phyloP scores from a whole-genome alignment of 2,329 filamentous ascomycete species.

The Coccinonectria pachysandricola region DNA sequence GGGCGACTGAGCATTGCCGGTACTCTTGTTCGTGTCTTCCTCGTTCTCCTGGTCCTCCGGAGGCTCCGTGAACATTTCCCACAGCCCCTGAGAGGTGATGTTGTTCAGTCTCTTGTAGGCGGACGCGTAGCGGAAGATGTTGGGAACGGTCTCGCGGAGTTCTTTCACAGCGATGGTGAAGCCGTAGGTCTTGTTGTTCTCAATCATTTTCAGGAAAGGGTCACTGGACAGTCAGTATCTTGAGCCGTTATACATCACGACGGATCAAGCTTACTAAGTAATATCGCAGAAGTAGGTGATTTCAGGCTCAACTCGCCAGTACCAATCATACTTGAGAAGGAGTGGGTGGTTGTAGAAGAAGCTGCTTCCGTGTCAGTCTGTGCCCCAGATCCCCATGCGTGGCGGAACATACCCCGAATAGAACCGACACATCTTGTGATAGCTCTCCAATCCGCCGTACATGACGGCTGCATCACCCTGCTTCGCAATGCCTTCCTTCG shows the following conservation, averaged over 20 bases:
- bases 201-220: constrained; percentile 90
- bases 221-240: no score
- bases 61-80: constrained; percentile 97
- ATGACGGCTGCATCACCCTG: constrained; percentile 97
- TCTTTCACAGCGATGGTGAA: constrained; percentile 99
- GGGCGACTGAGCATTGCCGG: constrained; percentile 21
- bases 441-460: constrained; percentile 98
- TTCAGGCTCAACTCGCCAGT: constrained; percentile 97
- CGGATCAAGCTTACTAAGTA: constrained; percentile 78
- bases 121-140: constrained; percentile 97
- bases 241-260: no score
- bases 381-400: neutral
- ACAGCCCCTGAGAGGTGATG: constrained; percentile 79
- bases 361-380: constrained; percentile 29
- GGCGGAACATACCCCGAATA: constrained; percentile 80
- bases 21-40: constrained; percentile 48
- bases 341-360: constrained; percentile 98
- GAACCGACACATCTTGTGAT: constrained; percentile 98
- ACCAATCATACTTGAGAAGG: constrained; percentile 96
- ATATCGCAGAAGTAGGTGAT: constrained; percentile 99
- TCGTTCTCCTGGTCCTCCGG: constrained; percentile 52
- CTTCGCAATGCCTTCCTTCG: constrained; percentile 90
- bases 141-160: constrained; percentile 91
- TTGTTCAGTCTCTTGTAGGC: constrained; percentile 93
- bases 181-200: constrained; percentile 92